Evolutionary conservation across 2,329 filamentous ascomycete genomes (phyloP), one percentile per base, ranked within the genome.

Genomic region (Botryotinia convoluta): DNA sequence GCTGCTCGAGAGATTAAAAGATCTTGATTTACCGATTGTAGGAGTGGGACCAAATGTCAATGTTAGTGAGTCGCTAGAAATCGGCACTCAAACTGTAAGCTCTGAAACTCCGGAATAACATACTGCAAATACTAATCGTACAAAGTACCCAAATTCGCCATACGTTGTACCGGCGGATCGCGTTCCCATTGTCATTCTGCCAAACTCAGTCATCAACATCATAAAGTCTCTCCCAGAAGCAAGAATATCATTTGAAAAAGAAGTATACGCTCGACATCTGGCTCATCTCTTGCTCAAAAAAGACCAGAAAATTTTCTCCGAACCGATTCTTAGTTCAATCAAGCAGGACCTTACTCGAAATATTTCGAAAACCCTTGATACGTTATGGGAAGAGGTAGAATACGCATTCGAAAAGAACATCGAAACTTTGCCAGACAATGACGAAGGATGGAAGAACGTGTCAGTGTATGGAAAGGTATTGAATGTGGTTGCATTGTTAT

Each of bases 401-500:
- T 78, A 76, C 60, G 75, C 74, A 5, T 54, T 77, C 26, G 63
- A 77, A 14, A 73, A 75, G 20, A 76, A 78, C 32, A 42, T 79
- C 42, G 69, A 32, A 64, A 64, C 22, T 39, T 78, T 77, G 8
- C n/a, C 68, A 3, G 82, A 83, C 44, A 26, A 71, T 14, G 42
- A 63, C 2, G 69, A 64, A 16, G 59, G 35, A 39, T 84, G 83
- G 83, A 81, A 77, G 10, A 54, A 74, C 6, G 45, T 77, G 12
- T 35, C 48, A 37, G 39, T 78, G 3, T 81, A 83, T 48, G 77
- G 79, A 6, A 82, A 80, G 12, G 77, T 85, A 62, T 78, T 81
- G 73, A 75, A 79, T 2, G 80, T 85, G 45, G 80, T 86, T 3
- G 81, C 84, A 6, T 76, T 82, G 4, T 75, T 84, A 20, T 82